Evolutionary conservation across 495 filamentous ascomycete genomes (phyloP).

Genomic region (Trichoderma gamsii): DNA sequence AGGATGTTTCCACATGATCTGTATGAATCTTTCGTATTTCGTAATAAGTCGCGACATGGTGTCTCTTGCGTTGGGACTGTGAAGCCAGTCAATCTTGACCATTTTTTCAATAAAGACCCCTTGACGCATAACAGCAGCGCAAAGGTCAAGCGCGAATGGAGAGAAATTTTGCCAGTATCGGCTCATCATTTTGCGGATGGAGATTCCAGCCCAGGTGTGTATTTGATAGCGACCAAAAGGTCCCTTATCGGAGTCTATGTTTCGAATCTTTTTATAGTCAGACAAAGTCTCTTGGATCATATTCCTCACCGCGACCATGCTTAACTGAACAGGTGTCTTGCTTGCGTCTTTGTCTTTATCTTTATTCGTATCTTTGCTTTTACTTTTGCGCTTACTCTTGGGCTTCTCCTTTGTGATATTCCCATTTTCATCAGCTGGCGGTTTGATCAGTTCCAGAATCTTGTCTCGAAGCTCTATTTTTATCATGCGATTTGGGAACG

Average conservation of each 20-base stretch:
- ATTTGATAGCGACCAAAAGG: not conserved
- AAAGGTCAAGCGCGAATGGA: slow-evolving; percentile 56
- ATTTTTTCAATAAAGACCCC: slow-evolving; percentile 59
- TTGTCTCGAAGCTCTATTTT: slow-evolving; percentile 21
- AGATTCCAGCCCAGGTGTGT: slow-evolving; percentile 10
- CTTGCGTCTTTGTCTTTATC: not conserved
- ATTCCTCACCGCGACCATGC: slow-evolving; percentile 25
- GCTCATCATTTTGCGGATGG: slow-evolving; percentile 54
- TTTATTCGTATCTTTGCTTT: not conserved
- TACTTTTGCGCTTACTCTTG: not conserved
- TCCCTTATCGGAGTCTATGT: not conserved
- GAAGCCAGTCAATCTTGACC: slow-evolving; percentile 35
- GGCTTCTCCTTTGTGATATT: not conserved
- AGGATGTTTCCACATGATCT: slow-evolving; percentile 34
- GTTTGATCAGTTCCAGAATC: slow-evolving; percentile 23
- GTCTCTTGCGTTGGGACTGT: slow-evolving; percentile 14
- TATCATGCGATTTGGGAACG: slow-evolving; percentile 47
- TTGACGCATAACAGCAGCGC: slow-evolving; percentile 27
- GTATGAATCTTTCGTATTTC: slow-evolving; percentile 30
- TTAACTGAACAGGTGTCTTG: not conserved
- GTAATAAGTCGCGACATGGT: slow-evolving; percentile 5
- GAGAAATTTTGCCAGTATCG: slow-evolving; percentile 62
- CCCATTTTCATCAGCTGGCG: not conserved
- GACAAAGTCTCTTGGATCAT: slow-evolving; percentile 20
- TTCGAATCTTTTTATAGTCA: slow-evolving; percentile 24